Percentiles rank a stretch among this genome's conserved stretches.
Evolutionary conservation across 768 basidiomycete genomes (phyloP).

Genomic region (Clavaria fumosa): DNA sequence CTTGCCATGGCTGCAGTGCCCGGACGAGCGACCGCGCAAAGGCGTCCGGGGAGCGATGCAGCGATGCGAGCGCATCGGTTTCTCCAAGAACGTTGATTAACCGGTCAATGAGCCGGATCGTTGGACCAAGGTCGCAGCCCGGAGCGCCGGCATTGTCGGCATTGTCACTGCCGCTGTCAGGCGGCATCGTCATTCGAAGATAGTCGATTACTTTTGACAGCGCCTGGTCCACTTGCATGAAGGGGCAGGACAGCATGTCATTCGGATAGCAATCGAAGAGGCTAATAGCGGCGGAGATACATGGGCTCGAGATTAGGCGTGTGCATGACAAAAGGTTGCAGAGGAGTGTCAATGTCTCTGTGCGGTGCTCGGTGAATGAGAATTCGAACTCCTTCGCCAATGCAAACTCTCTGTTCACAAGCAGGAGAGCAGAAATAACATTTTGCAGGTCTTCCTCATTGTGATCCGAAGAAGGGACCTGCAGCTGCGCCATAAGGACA

Average conservation of each 20-base stretch:
- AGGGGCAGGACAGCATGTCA: not conserved
- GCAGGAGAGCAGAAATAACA: constrained; percentile 1
- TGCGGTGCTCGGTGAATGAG: constrained; percentile 3
- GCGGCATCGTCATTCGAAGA: not conserved
- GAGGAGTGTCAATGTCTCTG: constrained; percentile 1
- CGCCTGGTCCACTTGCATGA: not conserved
- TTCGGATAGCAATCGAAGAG: constrained; percentile 5
- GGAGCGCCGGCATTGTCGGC: too few relatives aligned
- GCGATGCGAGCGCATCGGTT: too few relatives aligned
- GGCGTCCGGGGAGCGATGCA: not conserved
- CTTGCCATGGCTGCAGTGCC: not conserved
- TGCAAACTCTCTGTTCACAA: not conserved
- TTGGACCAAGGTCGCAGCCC: too few relatives aligned
- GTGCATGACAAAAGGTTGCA: not conserved
- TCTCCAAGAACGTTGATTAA: too few relatives aligned
- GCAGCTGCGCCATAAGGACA: not conserved
- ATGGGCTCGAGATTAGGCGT: not conserved
- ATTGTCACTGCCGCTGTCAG: too few relatives aligned
- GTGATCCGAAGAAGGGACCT: not conserved
- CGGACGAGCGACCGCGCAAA: too few relatives aligned
- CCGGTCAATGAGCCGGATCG: too few relatives aligned
- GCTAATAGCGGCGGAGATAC: not conserved
- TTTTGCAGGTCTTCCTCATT: not conserved
- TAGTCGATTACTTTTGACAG: not conserved
- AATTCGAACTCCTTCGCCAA: not conserved